A percentile compares a stretch with the other conserved stretches of the same genome.
Conservation (phyloP, 2,329 filamentous ascomycete genomes). For the Sphaerulina musiva region DNA sequence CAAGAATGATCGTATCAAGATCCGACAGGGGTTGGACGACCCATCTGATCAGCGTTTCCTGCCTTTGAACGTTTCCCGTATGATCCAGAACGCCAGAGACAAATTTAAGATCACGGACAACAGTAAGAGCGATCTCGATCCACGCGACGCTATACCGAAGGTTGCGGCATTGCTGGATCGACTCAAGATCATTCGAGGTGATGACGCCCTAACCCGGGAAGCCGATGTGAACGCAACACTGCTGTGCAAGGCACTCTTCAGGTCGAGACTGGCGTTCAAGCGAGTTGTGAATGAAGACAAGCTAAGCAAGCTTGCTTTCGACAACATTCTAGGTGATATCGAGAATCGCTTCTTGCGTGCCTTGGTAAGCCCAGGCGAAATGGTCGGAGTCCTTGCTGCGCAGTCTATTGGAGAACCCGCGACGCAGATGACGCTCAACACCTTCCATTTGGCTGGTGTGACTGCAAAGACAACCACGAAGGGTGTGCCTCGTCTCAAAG, state of each 20-base stretch:
- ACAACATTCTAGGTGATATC: slow-evolving; percentile 84
- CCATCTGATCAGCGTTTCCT: slow-evolving; percentile 82
- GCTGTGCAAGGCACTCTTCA: slow-evolving; percentile 84
- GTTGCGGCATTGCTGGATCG: slow-evolving; percentile 68
- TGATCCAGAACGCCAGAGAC: slow-evolving; percentile 83
- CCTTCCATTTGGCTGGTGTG: slow-evolving; percentile 99
- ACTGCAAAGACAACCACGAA: slow-evolving; percentile 99
- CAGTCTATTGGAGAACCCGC: slow-evolving; percentile 98
- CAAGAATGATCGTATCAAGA: slow-evolving; percentile 62
- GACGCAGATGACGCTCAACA: slow-evolving; percentile 99
- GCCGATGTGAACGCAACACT: slow-evolving; percentile 84
- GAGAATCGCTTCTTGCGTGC: slow-evolving; percentile 82
- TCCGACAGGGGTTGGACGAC: slow-evolving; percentile 66
- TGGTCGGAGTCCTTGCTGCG: slow-evolving; percentile 95
- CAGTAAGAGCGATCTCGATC: slow-evolving; percentile 81
- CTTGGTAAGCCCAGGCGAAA: slow-evolving; percentile 86
- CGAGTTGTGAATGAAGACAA: slow-evolving; percentile 79
- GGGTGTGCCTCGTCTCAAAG: slow-evolving; percentile 97
- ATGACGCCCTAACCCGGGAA: slow-evolving; percentile 73
- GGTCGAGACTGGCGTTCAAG: slow-evolving; percentile 87
- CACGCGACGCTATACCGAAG: slow-evolving; percentile 75
- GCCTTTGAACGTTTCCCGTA: slow-evolving; percentile 82
- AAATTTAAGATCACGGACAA: slow-evolving; percentile 85
- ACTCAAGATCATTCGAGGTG: slow-evolving; percentile 78
- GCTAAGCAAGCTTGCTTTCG: slow-evolving; percentile 84